Percentiles rank a stretch among this genome's conserved stretches.
Evolutionary conservation across 345 rosid genomes (phyloP).

Genomic region (Cardamine resedifolia): DNA sequence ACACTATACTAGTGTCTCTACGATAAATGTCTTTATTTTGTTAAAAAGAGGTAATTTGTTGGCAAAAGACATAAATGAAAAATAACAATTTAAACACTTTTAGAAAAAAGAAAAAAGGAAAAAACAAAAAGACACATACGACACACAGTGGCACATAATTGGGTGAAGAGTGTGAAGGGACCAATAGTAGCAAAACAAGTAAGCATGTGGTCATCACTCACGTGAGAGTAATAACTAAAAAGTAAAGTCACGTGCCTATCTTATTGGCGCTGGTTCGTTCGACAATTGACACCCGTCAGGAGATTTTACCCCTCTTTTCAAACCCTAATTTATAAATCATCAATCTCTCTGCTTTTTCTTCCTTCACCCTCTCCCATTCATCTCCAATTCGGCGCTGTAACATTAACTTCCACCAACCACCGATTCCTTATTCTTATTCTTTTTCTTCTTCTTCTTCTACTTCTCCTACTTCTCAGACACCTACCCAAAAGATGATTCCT

Average conservation of each 20-base stretch:
- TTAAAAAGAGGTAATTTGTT: too few species aligned
- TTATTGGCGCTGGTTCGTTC: neutral
- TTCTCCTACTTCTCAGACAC: too few species aligned
- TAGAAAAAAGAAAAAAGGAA: neutral
- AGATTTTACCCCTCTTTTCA: neutral
- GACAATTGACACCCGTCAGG: neutral
- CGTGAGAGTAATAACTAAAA: too few species aligned
- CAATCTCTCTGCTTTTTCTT: constrained; percentile 1
- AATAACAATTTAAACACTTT: neutral
- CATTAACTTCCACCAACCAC: neutral
- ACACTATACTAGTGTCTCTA: neutral
- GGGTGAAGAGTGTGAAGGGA: neutral
- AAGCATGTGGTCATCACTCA: constrained; percentile 8
- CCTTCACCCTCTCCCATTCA: neutral
- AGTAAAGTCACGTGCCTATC: constrained; percentile 10
- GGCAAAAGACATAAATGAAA: neutral
- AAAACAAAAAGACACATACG: neutral
- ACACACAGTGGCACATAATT: neutral
- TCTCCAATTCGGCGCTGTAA: neutral
- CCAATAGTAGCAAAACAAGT: neutral
- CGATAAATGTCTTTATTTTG: neutral
- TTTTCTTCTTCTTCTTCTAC: neutral
- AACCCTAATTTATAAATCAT: neutral
- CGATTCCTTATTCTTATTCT: too few species aligned
- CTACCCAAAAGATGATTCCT: constrained; percentile 3